These are phyloP conservation scores for Zalerion maritima DNA, from an alignment of 495 filamentous ascomycete genomes.

Conservation along the genomic window DNA sequence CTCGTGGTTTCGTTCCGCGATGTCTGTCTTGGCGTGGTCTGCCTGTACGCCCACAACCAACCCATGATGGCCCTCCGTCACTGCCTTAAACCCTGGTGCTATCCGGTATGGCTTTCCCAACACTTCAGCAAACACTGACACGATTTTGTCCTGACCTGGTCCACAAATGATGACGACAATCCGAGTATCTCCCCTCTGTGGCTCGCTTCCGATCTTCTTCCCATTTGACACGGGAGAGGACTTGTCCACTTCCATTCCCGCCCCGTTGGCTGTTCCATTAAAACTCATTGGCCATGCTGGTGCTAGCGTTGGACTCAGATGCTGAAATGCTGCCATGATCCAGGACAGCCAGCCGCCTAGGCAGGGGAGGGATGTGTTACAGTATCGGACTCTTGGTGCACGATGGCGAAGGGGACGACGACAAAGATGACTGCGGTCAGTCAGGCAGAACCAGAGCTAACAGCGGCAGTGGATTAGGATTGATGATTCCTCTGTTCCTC, in stretches of 20 bases:
- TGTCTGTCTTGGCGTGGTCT: constrained; percentile 34
- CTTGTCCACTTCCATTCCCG: constrained; percentile 17
- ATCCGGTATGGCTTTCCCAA: constrained; percentile 50
- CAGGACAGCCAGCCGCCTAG: background rate
- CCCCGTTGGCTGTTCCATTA: constrained; percentile 10
- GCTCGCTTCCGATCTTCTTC: constrained; percentile 17
- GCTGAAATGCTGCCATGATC: constrained; percentile 22
- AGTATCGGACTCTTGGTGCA: background rate
- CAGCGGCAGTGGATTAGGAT: no score
- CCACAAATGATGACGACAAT: constrained; percentile 48
- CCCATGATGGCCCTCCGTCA: constrained; percentile 32
- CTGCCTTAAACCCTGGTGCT: constrained; percentile 34
- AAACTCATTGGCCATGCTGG: constrained; percentile 18
- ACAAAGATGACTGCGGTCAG: background rate
- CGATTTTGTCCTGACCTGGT: constrained; percentile 46
- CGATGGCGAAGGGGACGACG: background rate
- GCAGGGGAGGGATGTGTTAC: background rate
- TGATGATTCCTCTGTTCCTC: no score
- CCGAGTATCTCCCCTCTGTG: constrained; percentile 32
- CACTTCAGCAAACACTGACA: constrained; percentile 52
- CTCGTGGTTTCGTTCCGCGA: constrained; percentile 33
- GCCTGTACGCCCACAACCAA: constrained; percentile 44
- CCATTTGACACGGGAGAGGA: constrained; percentile 12
- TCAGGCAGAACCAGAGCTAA: constrained; percentile 5
- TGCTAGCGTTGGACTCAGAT: constrained; percentile 21